Base-by-base conservation (phyloP, 1,284 basidiomycete species). In the Ustilago trichophora region DNA sequence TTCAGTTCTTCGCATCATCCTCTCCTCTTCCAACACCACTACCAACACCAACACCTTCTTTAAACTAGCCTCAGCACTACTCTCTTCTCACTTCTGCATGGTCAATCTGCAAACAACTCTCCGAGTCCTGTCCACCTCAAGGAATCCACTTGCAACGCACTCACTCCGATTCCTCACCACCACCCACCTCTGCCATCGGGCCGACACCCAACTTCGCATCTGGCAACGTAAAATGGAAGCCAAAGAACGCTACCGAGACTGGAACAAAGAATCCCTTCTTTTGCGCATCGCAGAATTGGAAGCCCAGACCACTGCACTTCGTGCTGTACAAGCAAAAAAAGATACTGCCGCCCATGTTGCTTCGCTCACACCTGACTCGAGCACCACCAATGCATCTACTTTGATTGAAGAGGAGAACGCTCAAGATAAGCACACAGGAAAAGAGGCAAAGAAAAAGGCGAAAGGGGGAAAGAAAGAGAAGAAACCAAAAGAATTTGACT, bases 401-500 rank as follows among this genome's bases (percentile, higher is more conserved):
- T 13, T 29, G n/a, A n/a, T n/a, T n/a, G n/a, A n/a, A n/a, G n/a
- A n/a, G n/a, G n/a, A n/a, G n/a, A n/a, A n/a, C n/a, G n/a, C n/a
- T n/a, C n/a, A n/a, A n/a, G n/a, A n/a, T n/a, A n/a, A n/a, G n/a
- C n/a, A n/a, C n/a, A n/a, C n/a, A n/a, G n/a, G n/a, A n/a, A 12
- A 41, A 27, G 21, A 44, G 11, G 27, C 6, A n/a, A 29, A 1
- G 16, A 12, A 16, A 35, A 27, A 21, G 34, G 26, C 18, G 19
- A 51, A 52, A 8, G 18, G 53, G 18, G 49, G 40, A 25, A 59
- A 63, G 44, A 56, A 46, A 19, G 45, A 59, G 29, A 66, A 69
- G 44, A 50, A 49, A 24, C 47, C 60, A 1, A 57, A 71, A 15
- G 46, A 48, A 10, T 89, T 91, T 80, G 83, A 89, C 68, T 90